These are phyloP conservation scores for Colletotrichum liriopes DNA, from an alignment of 2,329 filamentous ascomycete genomes.

Conservation along the genomic window DNA sequence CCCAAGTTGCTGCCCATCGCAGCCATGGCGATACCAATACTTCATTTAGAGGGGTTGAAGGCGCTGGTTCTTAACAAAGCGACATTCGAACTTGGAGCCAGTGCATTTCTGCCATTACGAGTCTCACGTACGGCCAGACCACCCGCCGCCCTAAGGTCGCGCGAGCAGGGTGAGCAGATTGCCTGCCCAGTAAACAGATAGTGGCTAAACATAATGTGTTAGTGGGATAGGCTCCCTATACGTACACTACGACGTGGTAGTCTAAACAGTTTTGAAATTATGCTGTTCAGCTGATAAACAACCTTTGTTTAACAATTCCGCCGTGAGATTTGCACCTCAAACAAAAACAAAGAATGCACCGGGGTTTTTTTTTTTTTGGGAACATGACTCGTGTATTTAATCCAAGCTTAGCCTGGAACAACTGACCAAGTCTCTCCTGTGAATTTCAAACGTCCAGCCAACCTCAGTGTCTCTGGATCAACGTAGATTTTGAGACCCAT, in stretches of 20 bases:
- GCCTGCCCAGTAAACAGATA: too few species aligned
- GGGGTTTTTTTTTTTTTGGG: not conserved
- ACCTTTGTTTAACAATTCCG: too few species aligned
- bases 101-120: not conserved
- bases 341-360: too few species aligned
- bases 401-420: not conserved
- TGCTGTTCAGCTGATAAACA: too few species aligned
- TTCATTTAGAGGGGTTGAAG: slow-evolving; percentile 21
- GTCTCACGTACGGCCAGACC: too few species aligned
- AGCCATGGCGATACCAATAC: slow-evolving; percentile 41
- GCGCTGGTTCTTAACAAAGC: slow-evolving; percentile 44
- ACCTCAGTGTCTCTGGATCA: slow-evolving; percentile 53
- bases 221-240: too few species aligned
- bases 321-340: too few species aligned
- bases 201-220: too few species aligned
- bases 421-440: slow-evolving; percentile 46
- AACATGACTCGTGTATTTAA: not conserved
- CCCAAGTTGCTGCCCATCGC: slow-evolving; percentile 44
- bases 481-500: slow-evolving; percentile 56
- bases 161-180: too few species aligned
- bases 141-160: too few species aligned
- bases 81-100: slow-evolving; percentile 38
- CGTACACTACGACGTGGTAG: too few species aligned
- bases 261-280: too few species aligned
- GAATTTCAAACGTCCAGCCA: slow-evolving; percentile 46